Evolutionary conservation across 768 basidiomycete genomes (phyloP), one percentile per base, ranked within the genome.

Genomic region (Astraeus odoratus): DNA sequence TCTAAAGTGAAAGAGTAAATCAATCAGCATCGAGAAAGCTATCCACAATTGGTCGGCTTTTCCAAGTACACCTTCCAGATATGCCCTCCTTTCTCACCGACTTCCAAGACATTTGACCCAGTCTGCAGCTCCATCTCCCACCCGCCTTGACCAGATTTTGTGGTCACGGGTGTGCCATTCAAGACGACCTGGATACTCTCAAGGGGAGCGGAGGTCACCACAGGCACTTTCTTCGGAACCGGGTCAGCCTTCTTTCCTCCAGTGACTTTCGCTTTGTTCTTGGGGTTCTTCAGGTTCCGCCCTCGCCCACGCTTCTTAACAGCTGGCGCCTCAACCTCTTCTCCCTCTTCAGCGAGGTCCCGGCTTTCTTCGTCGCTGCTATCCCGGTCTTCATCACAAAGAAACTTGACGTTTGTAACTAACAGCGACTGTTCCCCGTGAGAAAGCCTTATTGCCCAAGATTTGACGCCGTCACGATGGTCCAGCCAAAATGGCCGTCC

Each of bases 21-120:
- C n/a, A n/a, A 10, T n/a, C 25, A 52, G 34, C 44, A 36, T 43
- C 31, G 37, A 42, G 30, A 36, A 38, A 41, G 30, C 26, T 27
- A 47, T 60, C 51, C 66, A 31, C 53, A 43, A 9, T 48, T 36
- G 18, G 54, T 46, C 49, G 67, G 47, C 34, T 78, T 71, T 52
- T 80, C 76, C 34, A 81, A 64, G 57, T 83, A 83, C 19, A 84
- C 68, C 61, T 81, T 86, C 85, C 85, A 87, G 20, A 77, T 60
- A 52, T 78, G 59, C 8, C 83, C 83, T 26, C 76, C 80, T 54
- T 73, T 74, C 66, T 85, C 83, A 26, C 86, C 85, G 20, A 91
- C 65, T 60, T 90, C 88, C 23, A 91, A 59, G 15, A 78, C 64
- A 53, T 77, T 85, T 4, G 68, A 54, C 12, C 88, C 88, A 4